Percentiles rank a stretch among this genome's conserved stretches.
phyloP scores from a whole-genome alignment of 768 basidiomycete genomes.

The Neoboletus brunneissimus region DNA sequence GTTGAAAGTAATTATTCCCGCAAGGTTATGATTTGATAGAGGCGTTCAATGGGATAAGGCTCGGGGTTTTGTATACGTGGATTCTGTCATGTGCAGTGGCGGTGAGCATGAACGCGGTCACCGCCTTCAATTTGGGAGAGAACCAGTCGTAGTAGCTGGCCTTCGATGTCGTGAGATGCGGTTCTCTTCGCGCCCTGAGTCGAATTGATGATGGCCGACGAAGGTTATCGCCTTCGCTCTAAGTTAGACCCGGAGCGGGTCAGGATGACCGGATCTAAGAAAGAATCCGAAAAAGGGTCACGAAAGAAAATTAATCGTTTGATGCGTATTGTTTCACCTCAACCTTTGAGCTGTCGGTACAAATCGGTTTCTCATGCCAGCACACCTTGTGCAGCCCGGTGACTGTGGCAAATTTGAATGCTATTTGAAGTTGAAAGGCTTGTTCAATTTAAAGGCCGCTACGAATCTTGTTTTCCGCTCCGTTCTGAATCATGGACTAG shows the following conservation, averaged over 20 bases:
- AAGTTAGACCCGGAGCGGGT: constrained; percentile 11
- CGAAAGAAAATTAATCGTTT: constrained; percentile 1
- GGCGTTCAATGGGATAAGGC: too few species aligned
- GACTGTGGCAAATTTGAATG: neutral
- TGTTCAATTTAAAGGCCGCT: constrained; percentile 9
- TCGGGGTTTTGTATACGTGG: neutral
- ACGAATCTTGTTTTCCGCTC: constrained; percentile 17
- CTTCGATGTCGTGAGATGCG: neutral
- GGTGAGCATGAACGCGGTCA: neutral
- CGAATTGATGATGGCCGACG: constrained; percentile 19
- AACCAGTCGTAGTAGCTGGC: neutral
- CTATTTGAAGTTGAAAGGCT: constrained; percentile 3
- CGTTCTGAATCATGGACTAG: constrained; percentile 10
- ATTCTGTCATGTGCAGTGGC: neutral
- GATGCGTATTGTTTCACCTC: constrained; percentile 16
- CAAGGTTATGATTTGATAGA: neutral
- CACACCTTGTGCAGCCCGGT: neutral
- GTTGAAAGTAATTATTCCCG: neutral
- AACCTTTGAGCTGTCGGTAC: constrained; percentile 16
- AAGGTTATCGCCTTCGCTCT: constrained; percentile 27
- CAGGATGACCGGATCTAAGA: constrained; percentile 10
- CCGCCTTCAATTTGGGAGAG: too few species aligned
- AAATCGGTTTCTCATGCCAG: constrained; percentile 20
- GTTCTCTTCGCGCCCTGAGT: constrained; percentile 18
- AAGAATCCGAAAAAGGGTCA: constrained; percentile 13